A percentile compares a stretch with the other conserved stretches of the same genome.
These are phyloP conservation scores for Elsinoe arachidis DNA, from an alignment of 2,329 filamentous ascomycete genomes.

Conservation along the genomic window DNA sequence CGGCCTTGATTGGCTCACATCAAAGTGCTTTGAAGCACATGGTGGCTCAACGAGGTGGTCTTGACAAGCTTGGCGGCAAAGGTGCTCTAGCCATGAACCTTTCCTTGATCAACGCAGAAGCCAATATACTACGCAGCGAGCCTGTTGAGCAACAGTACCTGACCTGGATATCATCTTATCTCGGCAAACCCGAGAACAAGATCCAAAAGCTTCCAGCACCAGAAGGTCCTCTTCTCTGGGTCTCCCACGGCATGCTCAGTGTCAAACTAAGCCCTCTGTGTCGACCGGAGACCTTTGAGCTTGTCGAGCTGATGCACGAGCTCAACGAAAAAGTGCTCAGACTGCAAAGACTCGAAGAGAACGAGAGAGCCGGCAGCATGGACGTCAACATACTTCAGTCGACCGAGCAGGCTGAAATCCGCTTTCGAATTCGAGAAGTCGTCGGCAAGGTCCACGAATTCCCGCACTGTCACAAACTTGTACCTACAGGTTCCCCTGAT, in stretches of 20 bases:
- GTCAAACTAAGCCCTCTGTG: neutral
- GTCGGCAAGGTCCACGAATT: neutral
- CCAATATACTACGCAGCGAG: conserved; percentile 2
- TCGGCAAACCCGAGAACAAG: conserved; percentile 9
- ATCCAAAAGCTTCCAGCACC: neutral
- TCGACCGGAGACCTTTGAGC: neutral
- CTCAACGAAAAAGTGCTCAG: neutral
- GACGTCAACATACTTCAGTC: neutral
- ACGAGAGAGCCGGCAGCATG: neutral
- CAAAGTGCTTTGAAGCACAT: conserved; percentile 23
- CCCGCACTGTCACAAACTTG: neutral
- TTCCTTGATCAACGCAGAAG: neutral
- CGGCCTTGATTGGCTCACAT: conserved; percentile 21
- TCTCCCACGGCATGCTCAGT: neutral
- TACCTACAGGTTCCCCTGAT: neutral
- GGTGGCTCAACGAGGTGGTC: conserved; percentile 23
- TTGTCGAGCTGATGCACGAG: neutral
- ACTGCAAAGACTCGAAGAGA: neutral
- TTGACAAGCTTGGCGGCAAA: conserved; percentile 22
- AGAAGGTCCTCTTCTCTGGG: conserved; percentile 5
- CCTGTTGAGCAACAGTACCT: neutral
- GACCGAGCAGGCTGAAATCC: neutral
- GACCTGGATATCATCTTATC: neutral
- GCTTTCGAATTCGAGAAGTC: neutral
- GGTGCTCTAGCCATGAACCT: conserved; percentile 16